Evolutionary conservation across 2,329 filamentous ascomycete species (phyloP).

Genomic region (Ophiocordyceps sinensis): DNA sequence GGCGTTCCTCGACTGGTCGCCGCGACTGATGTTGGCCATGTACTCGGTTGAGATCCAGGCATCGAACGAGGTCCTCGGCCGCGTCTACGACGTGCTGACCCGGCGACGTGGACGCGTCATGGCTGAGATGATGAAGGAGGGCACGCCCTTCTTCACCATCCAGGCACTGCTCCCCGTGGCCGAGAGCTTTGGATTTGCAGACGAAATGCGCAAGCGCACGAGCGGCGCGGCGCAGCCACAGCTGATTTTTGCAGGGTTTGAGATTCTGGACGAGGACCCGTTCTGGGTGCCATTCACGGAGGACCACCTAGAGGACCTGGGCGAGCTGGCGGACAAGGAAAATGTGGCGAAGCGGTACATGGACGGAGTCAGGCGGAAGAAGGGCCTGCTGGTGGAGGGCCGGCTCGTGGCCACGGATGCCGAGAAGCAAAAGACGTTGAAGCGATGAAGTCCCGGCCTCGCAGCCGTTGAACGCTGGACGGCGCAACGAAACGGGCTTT

Average conservation of each 20-base stretch:
- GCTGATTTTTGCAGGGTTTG: conserved; percentile 84
- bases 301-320: conserved; percentile 90
- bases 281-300: conserved; percentile 97
- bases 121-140: conserved; percentile 83
- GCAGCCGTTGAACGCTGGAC: too few relatives aligned
- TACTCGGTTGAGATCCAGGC: conserved; percentile 97
- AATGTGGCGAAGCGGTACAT: conserved; percentile 96
- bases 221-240: conserved; percentile 85
- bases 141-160: conserved; percentile 93
- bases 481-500: too few relatives aligned
- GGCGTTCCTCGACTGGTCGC: conserved; percentile 90
- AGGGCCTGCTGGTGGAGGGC: conserved; percentile 75
- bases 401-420: conserved; percentile 68
- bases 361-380: conserved; percentile 72
- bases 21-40: conserved; percentile 91
- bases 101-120: conserved; percentile 80
- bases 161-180: conserved; percentile 77
- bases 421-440: conserved; percentile 73
- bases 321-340: conserved; percentile 83
- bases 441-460: conserved; percentile 26
- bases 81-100: conserved; percentile 96
- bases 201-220: conserved; percentile 92
- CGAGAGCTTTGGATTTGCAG: conserved; percentile 88
- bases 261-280: conserved; percentile 86
- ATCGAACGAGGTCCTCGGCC: conserved; percentile 84